phyloP scores from a whole-genome alignment of 2,329 filamentous ascomycete genomes.

The Furcasterigmium sp. region DNA sequence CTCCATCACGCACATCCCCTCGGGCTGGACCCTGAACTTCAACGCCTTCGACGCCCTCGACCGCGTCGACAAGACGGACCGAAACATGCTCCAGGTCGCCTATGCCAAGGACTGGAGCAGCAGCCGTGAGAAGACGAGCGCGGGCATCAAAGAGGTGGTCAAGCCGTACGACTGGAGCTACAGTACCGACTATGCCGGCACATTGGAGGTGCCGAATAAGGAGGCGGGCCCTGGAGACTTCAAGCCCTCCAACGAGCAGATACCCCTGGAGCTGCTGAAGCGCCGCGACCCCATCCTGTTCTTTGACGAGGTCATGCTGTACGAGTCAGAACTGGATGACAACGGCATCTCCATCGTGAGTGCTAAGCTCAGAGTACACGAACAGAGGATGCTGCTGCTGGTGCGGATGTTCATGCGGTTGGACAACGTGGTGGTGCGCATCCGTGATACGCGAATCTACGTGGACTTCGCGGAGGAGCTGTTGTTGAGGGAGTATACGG shows the following conservation, averaged over 20 bases:
- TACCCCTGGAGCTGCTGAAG: constrained; percentile 82
- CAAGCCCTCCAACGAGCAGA: constrained; percentile 36
- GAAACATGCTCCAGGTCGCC: constrained; percentile 86
- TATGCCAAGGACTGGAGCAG: constrained; percentile 82
- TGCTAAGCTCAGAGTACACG: constrained; percentile 91
- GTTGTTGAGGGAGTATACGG: constrained; percentile 84
- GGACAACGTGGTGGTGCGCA: constrained; percentile 80
- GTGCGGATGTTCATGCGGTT: constrained; percentile 87
- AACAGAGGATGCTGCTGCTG: constrained; percentile 77
- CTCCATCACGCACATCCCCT: constrained; percentile 64
- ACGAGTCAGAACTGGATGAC: constrained; percentile 96
- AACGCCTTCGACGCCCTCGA: constrained; percentile 84
- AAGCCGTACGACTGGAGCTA: constrained; percentile 99
- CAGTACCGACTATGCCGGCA: constrained; percentile 80
- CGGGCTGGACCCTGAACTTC: constrained; percentile 77
- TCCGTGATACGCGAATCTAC: constrained; percentile 87
- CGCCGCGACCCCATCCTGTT: constrained; percentile 91
- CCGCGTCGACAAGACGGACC: constrained; percentile 87
- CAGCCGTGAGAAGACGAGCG: constrained; percentile 66
- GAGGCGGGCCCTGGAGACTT: constrained; percentile 5
- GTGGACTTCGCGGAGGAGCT: constrained; percentile 77
- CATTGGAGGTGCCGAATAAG: constrained; percentile 34
- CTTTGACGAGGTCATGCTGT: constrained; percentile 93
- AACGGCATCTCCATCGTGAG: constrained; percentile 90
- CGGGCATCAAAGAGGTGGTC: constrained; percentile 88